Evolutionary conservation across 345 rosid genomes (phyloP).

Genomic region (Lumnitzera littorea): DNA sequence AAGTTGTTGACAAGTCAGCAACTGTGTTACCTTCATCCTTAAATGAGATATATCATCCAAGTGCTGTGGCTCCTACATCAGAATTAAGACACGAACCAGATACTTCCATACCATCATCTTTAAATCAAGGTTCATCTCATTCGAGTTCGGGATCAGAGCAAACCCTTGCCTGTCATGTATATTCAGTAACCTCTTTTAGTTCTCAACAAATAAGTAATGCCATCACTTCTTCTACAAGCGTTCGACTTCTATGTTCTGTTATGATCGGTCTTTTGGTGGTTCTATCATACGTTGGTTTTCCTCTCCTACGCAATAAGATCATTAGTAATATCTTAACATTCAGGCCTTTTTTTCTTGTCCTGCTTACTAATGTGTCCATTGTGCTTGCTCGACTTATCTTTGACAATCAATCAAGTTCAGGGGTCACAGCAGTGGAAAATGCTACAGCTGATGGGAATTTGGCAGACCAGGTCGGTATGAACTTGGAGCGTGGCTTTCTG

Average conservation of each 20-base stretch:
- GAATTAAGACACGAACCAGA: conserved; percentile 15
- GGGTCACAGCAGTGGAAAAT: conserved; percentile 18
- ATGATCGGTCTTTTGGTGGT: conserved; percentile 43
- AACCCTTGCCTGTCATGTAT: conserved; percentile 5
- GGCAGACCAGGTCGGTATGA: conserved; percentile 54
- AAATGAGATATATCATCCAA: conserved; percentile 17
- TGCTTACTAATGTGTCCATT: conserved; percentile 53
- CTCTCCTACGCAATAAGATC: conserved; percentile 31
- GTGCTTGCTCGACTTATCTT: conserved; percentile 37
- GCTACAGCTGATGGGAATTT: conserved; percentile 27
- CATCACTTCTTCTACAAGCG: conserved; percentile 35
- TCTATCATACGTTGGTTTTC: conserved; percentile 46
- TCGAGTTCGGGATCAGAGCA: conserved; percentile 19
- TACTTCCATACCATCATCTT: conserved; percentile 16
- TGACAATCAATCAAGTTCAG: conserved; percentile 16
- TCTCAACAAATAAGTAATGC: conserved; percentile 52
- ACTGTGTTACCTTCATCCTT: conserved; percentile 16
- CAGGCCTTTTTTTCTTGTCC: conserved; percentile 61
- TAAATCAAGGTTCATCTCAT: conserved; percentile 25
- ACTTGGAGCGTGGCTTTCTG: conserved; percentile 53
- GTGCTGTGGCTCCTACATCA: conserved; percentile 13
- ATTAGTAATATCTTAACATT: conserved; percentile 34
- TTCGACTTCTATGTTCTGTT: conserved; percentile 43
- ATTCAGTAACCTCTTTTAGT: conserved; percentile 14
- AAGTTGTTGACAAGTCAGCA: conserved; percentile 13